Percentiles rank a stretch among this genome's conserved stretches.
These are phyloP conservation scores for Kazachstania sp. DNA, from an alignment of 1,139 yeast genomes.

Conservation along the genomic window DNA sequence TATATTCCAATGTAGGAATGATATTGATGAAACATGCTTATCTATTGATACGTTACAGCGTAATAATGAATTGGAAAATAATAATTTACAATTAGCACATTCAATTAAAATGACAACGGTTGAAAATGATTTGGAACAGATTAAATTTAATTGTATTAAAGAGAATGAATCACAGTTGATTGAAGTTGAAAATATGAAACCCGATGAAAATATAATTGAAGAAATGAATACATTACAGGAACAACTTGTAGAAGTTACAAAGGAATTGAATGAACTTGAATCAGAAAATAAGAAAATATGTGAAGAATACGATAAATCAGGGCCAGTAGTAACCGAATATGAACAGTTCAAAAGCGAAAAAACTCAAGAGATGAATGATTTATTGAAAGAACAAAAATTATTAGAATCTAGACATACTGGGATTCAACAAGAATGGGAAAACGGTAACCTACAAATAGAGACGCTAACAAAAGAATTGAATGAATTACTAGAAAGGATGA, in stretches of 20 bases:
- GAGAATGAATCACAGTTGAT: constrained; percentile 16
- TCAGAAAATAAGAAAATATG: constrained; percentile 10
- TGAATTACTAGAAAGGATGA: neutral
- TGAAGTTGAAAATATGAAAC: constrained; percentile 16
- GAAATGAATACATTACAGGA: constrained; percentile 16
- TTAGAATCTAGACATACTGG: constrained; percentile 5
- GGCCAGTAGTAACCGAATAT: constrained; percentile 7
- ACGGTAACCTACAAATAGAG: neutral
- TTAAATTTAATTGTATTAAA: constrained; percentile 8
- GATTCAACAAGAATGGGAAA: neutral
- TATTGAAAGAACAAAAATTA: neutral
- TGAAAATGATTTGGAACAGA: constrained; percentile 15
- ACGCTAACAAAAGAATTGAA: neutral
- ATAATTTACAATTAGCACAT: constrained; percentile 12
- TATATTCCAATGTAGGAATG: neutral
- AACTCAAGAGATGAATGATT: neutral
- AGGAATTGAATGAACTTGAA: constrained; percentile 9
- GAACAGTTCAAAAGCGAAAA: constrained; percentile 14
- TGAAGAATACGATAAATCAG: constrained; percentile 5
- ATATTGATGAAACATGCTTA: constrained; percentile 9
- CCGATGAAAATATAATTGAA: constrained; percentile 14
- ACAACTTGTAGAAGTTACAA: constrained; percentile 11
- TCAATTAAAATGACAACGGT: constrained; percentile 9
- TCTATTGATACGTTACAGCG: constrained; percentile 9
- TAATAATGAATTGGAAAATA: constrained; percentile 11